Percentiles rank a stretch among this genome's conserved stretches.
phyloP scores from a whole-genome alignment of 495 filamentous ascomycete genomes.

The Hyaloscypha finlandica region DNA sequence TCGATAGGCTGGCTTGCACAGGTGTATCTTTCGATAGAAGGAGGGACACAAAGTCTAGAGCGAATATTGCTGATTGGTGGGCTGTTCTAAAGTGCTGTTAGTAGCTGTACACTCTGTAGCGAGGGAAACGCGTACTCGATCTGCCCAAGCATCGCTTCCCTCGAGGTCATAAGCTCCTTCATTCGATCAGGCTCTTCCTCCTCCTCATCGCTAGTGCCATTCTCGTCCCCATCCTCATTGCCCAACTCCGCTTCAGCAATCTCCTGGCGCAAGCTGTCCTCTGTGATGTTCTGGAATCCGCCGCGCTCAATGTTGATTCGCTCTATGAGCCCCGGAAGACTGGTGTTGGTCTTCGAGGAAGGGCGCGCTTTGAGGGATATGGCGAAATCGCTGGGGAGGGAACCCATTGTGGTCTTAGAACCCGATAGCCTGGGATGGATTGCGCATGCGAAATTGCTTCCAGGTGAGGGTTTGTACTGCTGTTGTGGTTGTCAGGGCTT shows the following conservation, averaged over 20 bases:
- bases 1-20: constrained; percentile 63
- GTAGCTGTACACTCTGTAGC: neutral
- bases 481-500: neutral
- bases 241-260: constrained; percentile 52
- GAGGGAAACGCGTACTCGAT: constrained; percentile 43
- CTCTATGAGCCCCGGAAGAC: constrained; percentile 67
- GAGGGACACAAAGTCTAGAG: constrained; percentile 83
- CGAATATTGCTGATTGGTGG: constrained; percentile 63
- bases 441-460: neutral
- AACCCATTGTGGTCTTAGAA: constrained; percentile 24
- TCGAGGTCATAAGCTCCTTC: constrained; percentile 45
- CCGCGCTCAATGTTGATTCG: constrained; percentile 76
- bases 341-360: constrained; percentile 35
- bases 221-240: constrained; percentile 33
- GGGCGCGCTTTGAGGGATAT: constrained; percentile 68
- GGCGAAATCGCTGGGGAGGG: constrained; percentile 50
- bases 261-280: constrained; percentile 60
- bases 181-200: constrained; percentile 31
- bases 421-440: neutral
- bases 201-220: constrained; percentile 28
- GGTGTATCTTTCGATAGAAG: constrained; percentile 76
- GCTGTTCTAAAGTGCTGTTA: constrained; percentile 51
- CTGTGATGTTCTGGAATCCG: constrained; percentile 69
- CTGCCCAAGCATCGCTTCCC: constrained; percentile 55
- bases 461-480: neutral